A percentile compares a stretch with the other conserved stretches of the same genome.
These are phyloP conservation scores for Zygosaccharomyces gambellarensis DNA, from an alignment of 805 yeast genomes.

Conservation along the genomic window DNA sequence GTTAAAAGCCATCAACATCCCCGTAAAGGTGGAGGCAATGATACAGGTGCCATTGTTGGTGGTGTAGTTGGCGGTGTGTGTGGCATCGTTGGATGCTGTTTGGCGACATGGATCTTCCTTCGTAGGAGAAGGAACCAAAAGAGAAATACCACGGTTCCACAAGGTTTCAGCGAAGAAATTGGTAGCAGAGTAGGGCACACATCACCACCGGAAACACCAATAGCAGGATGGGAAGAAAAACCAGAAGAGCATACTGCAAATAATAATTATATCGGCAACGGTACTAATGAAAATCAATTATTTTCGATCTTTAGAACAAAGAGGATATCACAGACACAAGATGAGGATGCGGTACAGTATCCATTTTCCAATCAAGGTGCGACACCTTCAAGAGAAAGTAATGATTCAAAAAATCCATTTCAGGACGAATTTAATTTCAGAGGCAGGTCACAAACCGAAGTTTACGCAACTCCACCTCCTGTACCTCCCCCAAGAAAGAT, in stretches of 20 bases:
- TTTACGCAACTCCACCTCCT: constrained; percentile 14
- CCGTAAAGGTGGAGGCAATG: background rate
- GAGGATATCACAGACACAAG: background rate
- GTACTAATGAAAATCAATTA: constrained; percentile 3
- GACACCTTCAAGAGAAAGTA: background rate
- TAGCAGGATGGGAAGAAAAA: constrained; percentile 3
- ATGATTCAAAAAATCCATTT: constrained; percentile 20
- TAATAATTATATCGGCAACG: background rate
- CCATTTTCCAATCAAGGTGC: background rate
- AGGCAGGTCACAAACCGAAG: constrained; percentile 3
- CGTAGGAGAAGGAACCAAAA: constrained; percentile 14
- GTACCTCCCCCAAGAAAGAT: constrained; percentile 23
- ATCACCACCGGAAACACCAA: constrained; percentile 1
- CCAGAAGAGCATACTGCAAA: constrained; percentile 6
- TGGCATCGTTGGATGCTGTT: constrained; percentile 22
- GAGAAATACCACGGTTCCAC: background rate
- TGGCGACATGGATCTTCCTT: constrained; percentile 20
- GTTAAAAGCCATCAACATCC: background rate
- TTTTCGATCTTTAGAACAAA: constrained; percentile 4
- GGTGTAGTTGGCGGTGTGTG: constrained; percentile 32
- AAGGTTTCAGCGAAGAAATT: constrained; percentile 20
- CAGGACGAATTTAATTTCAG: constrained; percentile 27
- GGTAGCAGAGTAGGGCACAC: constrained; percentile 20
- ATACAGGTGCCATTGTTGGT: constrained; percentile 26
- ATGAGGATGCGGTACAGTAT: constrained; percentile 1